These are phyloP conservation scores for Aspergillus cavernicola DNA, from an alignment of 495 filamentous ascomycete species.

Conservation along the genomic window DNA sequence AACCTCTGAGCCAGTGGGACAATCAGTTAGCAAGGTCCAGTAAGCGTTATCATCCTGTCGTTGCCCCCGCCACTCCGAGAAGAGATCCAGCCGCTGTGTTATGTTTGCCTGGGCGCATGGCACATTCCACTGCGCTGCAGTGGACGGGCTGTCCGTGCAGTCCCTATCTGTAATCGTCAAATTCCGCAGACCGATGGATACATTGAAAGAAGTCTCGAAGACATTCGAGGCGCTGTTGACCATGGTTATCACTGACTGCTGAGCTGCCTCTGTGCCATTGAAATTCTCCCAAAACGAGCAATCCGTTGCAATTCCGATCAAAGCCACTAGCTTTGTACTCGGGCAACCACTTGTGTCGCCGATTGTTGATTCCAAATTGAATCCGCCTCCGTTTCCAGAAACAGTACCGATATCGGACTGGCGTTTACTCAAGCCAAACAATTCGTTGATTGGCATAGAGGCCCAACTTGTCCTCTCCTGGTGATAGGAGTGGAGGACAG, in stretches of 20 bases:
- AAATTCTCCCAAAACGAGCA: slow-evolving; percentile 79
- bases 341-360: slow-evolving; percentile 81
- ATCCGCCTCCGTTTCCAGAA: slow-evolving; percentile 72
- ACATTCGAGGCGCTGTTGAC: slow-evolving; percentile 84
- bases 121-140: slow-evolving; percentile 75
- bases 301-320: slow-evolving; percentile 90
- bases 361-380: slow-evolving; percentile 78
- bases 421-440: slow-evolving; percentile 54
- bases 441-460: slow-evolving; percentile 47
- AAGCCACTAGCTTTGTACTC: slow-evolving; percentile 77
- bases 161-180: slow-evolving; percentile 65
- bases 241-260: slow-evolving; percentile 71
- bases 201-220: slow-evolving; percentile 90
- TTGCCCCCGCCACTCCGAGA: slow-evolving; percentile 81
- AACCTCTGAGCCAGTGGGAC: slow-evolving; percentile 80
- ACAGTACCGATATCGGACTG: slow-evolving; percentile 52
- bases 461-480: slow-evolving; percentile 47
- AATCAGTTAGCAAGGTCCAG: slow-evolving; percentile 89
- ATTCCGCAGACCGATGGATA: slow-evolving; percentile 84
- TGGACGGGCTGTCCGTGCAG: slow-evolving; percentile 64
- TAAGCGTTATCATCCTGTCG: slow-evolving; percentile 77
- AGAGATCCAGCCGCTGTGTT: slow-evolving; percentile 75
- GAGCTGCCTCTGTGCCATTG: slow-evolving; percentile 53
- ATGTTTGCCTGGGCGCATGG: slow-evolving; percentile 64
- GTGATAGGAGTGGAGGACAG: slow-evolving; percentile 50